Evolutionary conservation across 305 asterid species (phyloP), one percentile per base, ranked within the genome.

Genomic region (Fraxinus platypoda): DNA sequence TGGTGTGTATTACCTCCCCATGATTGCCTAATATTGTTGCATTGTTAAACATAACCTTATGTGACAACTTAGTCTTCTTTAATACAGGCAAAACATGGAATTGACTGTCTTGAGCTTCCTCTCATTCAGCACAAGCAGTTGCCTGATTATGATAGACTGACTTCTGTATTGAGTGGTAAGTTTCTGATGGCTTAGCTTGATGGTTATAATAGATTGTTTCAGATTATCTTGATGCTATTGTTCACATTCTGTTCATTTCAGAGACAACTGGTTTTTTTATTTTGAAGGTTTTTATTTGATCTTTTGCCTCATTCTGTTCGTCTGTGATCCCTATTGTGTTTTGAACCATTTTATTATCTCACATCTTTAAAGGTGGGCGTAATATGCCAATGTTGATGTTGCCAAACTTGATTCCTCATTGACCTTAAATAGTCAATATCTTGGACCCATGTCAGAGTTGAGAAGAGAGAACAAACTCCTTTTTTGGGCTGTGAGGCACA

Each of bases 21-120:
- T 38, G 26, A 8, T 59, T 23, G 46, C n/a, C 15, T 73, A 64
- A 34, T 17, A 38, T 72, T 23, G 66, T 54, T 80, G 35, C 72
- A 23, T 33, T 33, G 77, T 77, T 9, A 6, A 68, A 11, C 13
- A n/a, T 28, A 19, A 8, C 34, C 17, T 83, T 43, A 23, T 49
- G 46, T 13, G 62, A 41, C 70, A 12, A 66, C 23, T 34, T 78
- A 57, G 54, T 31, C 15, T 66, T 74, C 25, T 34, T 57, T 77
- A 33, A 77, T 78, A 38, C 91, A 93, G 98, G 97, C 79, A 78
- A 85, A 83, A 74, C 90, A 86, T 78, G 95, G 95, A 33, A 82
- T 94, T 86, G 83, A 82, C 74, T 91, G 88, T 82, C 89, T 93
- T 31, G 97, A 94, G 93, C 93, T 93, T 85, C 98, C 98, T 80